Percentiles rank a stretch among this genome's conserved stretches.
Conservation (phyloP, 768 basidiomycete genomes). For the Calocera cornea region DNA sequence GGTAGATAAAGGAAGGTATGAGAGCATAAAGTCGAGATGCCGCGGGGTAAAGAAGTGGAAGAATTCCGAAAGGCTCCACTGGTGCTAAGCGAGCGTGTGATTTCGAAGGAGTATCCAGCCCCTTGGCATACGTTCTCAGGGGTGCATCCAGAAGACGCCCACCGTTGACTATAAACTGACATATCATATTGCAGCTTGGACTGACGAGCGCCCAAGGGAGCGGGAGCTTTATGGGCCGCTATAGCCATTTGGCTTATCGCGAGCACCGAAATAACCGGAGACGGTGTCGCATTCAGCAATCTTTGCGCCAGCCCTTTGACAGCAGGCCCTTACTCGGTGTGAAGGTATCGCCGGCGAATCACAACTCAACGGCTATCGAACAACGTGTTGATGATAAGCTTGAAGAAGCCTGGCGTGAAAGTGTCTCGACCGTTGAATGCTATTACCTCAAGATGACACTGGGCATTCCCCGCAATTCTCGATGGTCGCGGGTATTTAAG, state of each 20-base stretch:
- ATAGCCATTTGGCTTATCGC: neutral
- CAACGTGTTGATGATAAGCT: constrained; percentile 6
- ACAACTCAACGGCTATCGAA: neutral
- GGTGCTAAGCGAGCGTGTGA: neutral
- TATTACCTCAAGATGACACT: neutral
- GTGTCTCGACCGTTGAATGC: neutral
- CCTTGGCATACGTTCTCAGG: neutral
- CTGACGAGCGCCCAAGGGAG: neutral
- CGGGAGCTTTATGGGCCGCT: neutral
- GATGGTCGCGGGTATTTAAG: neutral
- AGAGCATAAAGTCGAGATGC: neutral
- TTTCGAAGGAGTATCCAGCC: neutral
- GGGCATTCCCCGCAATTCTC: neutral
- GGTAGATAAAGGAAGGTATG: neutral
- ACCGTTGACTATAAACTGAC: neutral
- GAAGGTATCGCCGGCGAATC: neutral
- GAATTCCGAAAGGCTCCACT: neutral
- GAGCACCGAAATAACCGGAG: neutral
- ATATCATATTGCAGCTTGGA: neutral
- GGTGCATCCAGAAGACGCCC: neutral
- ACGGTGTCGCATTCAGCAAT: neutral
- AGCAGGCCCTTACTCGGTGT: neutral
- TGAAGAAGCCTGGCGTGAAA: neutral
- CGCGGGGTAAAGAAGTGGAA: constrained; percentile 5
- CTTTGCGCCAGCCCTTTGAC: neutral